Evolutionary conservation across 106 monocot genomes (phyloP).

Genomic region (Phalaenopsis equestris): DNA sequence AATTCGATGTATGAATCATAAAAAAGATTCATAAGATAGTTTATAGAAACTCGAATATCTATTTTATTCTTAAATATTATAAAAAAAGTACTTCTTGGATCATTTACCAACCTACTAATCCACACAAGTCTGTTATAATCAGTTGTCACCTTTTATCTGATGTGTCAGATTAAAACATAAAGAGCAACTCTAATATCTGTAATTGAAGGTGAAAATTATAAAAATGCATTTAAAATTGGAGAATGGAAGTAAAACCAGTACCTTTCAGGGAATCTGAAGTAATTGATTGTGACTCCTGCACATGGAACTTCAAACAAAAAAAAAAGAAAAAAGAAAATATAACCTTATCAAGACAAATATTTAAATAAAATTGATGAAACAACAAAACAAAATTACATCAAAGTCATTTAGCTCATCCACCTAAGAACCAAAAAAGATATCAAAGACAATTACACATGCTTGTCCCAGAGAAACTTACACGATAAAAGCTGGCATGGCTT

Average conservation of each 20-base stretch:
- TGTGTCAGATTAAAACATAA: not conserved
- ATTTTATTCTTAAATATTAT: not conserved
- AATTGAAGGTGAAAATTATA: not conserved
- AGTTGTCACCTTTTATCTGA: not conserved
- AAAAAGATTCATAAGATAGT: no score
- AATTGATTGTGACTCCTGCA: constrained; percentile 62
- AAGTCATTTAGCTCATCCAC: not conserved
- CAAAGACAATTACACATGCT: not conserved
- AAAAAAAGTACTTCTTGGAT: not conserved
- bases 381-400: constrained; percentile 4
- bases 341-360: constrained; percentile 2
- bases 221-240: not conserved
- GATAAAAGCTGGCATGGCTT: constrained; percentile 71
- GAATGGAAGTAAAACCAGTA: constrained; percentile 14
- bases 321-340: not conserved
- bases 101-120: not conserved
- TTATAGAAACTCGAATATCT: not conserved
- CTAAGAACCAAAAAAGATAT: not conserved
- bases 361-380: not conserved
- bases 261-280: constrained; percentile 56
- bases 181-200: not conserved
- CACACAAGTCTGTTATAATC: not conserved
- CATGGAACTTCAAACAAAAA: constrained; percentile 64
- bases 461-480: constrained; percentile 34
- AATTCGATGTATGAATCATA: no score